A percentile compares a stretch with the other conserved stretches of the same genome.
phyloP scores from a whole-genome alignment of 257 asterid species.

The Nicotiana obtusifolia region DNA sequence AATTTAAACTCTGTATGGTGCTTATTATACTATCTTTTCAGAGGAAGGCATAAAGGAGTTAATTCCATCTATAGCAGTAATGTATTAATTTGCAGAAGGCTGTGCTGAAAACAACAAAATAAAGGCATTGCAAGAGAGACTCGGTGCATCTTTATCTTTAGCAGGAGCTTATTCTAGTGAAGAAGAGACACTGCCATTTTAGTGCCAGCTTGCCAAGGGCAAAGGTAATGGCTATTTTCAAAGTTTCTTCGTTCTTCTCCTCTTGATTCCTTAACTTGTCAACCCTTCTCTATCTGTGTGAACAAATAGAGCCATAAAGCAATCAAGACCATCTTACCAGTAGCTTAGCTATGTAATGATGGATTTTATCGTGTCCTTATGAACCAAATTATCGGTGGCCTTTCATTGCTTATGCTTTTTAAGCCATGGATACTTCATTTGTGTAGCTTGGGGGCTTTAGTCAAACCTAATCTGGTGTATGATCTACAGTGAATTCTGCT shows the following conservation, averaged over 20 bases:
- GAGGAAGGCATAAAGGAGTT: background rate
- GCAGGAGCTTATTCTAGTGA: background rate
- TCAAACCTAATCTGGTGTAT: background rate
- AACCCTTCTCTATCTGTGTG: background rate
- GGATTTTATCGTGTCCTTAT: background rate
- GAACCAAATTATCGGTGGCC: background rate
- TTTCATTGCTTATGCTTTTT: background rate
- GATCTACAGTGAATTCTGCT: background rate
- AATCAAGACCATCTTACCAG: background rate
- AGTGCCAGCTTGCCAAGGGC: background rate
- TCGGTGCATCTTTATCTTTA: background rate
- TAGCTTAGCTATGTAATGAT: background rate
- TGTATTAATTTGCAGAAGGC: background rate
- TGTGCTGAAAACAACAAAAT: background rate
- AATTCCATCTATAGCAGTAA: background rate
- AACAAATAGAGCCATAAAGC: background rate
- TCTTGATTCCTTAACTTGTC: background rate
- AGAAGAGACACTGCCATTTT: constrained; percentile 1
- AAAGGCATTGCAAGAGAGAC: background rate
- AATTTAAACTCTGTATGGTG: background rate
- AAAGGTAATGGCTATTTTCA: background rate
- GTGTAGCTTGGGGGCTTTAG: background rate
- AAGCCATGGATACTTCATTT: background rate
- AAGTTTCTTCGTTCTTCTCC: background rate
- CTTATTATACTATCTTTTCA: background rate